Base-by-base conservation (phyloP, 805 yeast genomes). In the Yarrowia keelungensis region DNA sequence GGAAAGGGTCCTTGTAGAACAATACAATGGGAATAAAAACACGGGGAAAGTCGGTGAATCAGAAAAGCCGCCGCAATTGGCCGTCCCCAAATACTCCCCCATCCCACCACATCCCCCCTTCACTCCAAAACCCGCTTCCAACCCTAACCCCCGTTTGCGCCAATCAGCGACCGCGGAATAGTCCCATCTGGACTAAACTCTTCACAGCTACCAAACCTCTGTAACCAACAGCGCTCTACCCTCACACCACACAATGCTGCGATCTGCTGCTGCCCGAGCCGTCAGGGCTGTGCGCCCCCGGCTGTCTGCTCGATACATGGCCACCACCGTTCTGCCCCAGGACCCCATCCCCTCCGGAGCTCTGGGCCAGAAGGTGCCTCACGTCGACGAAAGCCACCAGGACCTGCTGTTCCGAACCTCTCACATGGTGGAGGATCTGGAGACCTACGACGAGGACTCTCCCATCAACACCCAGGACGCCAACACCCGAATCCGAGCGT, bases 401-500 rank as follows among this genome's bases (percentile, higher is more conserved):
- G 56, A 49, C 47, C 67, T 62, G 39, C 47, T 62, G 45, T 62
- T 39, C 45, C 54, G 67, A 49, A 62, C 67, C 22, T 47, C 67
- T 5, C 67, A 62, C 54, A 62, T 62, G 56, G 41, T 62, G 8
- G 67, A 62, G 67, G 67, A 62, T 38, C 56, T 47, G 14, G 67
- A 62, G 39, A 62, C 67, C 12, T 62, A 7, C 8, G 56, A 49
- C 56, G 56, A 62, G 67, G 67, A 62, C 56, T 47, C 67, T 10
- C 67, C 67, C 26, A 47, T 62, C 67, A 62, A 62, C 56, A 47
- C 56, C 39, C 8, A 43, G 36, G 67, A 49, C 47, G 72, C 70
- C 56, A 77, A 77, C 70, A 72, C 73, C 69, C 84, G 90, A 78
- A 87, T 91, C 76, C 87, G 97, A 79, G 96, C 90, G 77, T 91